Base-by-base conservation (phyloP, 169 alveolate species). In the Cryptosporidium sp. region DNA sequence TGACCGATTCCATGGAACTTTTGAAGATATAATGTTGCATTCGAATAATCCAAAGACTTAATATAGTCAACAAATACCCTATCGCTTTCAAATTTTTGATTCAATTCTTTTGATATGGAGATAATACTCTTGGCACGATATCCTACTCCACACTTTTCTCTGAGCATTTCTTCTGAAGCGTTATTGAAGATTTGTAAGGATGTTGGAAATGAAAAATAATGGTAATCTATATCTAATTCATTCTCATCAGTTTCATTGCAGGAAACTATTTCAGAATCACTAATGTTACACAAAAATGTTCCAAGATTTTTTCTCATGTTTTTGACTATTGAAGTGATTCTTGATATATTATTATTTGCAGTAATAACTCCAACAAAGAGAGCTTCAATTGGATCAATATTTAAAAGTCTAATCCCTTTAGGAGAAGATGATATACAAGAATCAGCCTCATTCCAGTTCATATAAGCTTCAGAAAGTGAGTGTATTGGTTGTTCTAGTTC, bases 361-460 rank as follows among this genome's bases (percentile, higher is more conserved):
- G 89, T 80, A 48, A 80, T 62, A 26, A 80, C 75, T 4, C 80
- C 89, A 12, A 65, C 73, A 80, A 80, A 80, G 3, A 65, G 73
- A 61, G 89, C 89, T 48, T 80, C 89, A 60, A 80, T 65, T 35
- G 89, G 89, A 51, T 80, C 89, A 65, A 80, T 80, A 62, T 80
- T 80, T 4, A 80, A 48, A 26, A 80, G 69, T 18, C 89, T 18
- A 44, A 80, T 62, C 7, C 89, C 89, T 29, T 42, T 80, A 16
- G 75, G 89, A n/a, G 80, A 80, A 12, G 89, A 75, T 14, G 42
- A 37, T 35, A 80, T 80, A 6, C 44, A 61, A 35, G 60, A 14
- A 18, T 80, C 89, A 21, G 39, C 35, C 31, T 80, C 45, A 44
- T 61, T 67, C 89, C 89, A 80, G 26, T 44, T 29, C 31, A 70